A percentile compares a stretch with the other conserved stretches of the same genome.
Conservation (phyloP, 2,329 filamentous ascomycete species). For the Dothideomycetes sp. region DNA sequence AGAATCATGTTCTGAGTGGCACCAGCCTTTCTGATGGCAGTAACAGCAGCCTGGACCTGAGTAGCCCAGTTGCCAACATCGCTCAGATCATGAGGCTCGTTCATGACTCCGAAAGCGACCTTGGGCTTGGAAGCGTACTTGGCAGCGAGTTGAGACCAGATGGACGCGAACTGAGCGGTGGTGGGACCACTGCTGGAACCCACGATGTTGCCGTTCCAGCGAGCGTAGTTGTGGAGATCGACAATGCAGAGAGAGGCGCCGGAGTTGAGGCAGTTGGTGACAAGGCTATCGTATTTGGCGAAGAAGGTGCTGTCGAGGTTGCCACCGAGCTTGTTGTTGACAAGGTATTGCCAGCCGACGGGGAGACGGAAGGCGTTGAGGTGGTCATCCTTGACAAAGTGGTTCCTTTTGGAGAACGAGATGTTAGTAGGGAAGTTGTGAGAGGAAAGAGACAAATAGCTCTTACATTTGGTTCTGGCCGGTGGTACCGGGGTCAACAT, state of each 20-base stretch:
- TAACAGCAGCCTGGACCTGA: conserved; percentile 54
- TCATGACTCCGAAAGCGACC: conserved; percentile 59
- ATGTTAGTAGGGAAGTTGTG: too few relatives aligned
- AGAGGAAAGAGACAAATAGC: too few relatives aligned
- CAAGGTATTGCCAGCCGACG: conserved; percentile 26
- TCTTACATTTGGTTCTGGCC: conserved; percentile 30
- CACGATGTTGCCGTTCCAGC: conserved; percentile 54
- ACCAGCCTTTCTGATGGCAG: conserved; percentile 55
- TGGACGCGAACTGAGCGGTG: conserved; percentile 47
- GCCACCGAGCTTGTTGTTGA: conserved; percentile 17
- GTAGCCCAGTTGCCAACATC: conserved; percentile 50
- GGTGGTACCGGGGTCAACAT: conserved; percentile 25
- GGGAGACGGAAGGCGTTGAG: conserved; percentile 51
- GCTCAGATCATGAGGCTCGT: conserved; percentile 50
- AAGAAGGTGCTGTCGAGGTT: conserved; percentile 16
- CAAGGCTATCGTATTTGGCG: conserved; percentile 16
- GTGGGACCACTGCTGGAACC: conserved; percentile 50
- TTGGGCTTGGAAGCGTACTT: conserved; percentile 48
- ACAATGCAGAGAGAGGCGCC: conserved; percentile 18
- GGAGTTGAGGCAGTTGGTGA: conserved; percentile 15
- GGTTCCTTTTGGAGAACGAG: too few relatives aligned
- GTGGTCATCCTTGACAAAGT: conserved; percentile 44
- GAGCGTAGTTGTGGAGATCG: conserved; percentile 26
- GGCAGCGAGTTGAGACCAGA: conserved; percentile 49
- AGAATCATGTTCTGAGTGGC: conserved; percentile 55